Base-by-base conservation (phyloP, 805 yeast genomes). In the Candida easanensis region DNA sequence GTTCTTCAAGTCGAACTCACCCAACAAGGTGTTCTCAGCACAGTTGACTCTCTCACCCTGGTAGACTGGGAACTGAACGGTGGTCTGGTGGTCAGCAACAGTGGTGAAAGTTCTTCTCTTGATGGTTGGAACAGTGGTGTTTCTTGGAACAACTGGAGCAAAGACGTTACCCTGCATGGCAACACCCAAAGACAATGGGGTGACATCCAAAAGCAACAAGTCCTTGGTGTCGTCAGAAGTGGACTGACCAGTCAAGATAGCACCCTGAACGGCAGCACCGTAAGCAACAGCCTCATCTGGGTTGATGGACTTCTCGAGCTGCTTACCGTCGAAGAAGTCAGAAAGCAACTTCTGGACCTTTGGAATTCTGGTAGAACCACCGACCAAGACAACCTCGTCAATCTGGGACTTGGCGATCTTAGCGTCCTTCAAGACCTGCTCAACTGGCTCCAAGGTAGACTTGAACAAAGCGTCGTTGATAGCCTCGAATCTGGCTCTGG, bases 21-120 rank as follows among this genome's bases (percentile, higher is more conserved):
- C 99, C 70, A 91, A 84, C 65, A 84, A 79, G 68, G 96, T 88
- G 88, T 91, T 91, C 79, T 91, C 98, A 67, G 84, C 76, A 73
- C 96, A 89, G 89, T 89, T 86, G 65, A 91, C 95, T 80, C 99
- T 93, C 82, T 91, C 99, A 84, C 99, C 99, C 81, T 91, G 97
- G 83, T 85, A 91, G 58, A 91, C 98, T 74, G 96, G 97, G 86
- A 91, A 89, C 75, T 88, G 93, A 57, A 91, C 98, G 60, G 96
- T 88, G 66, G 98, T 91, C 79, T 91, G 99, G 81, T 88, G 88
- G 81, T 91, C 99, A 62, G 86, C 96, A 66, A 88, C 95, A 60
- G 99, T 91, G 69, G 99, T 89, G 88, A 91, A 91, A 61, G 96
- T 91, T 80, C 96, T 89, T 69, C 96, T 85, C 86, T 91, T 91